A percentile compares a stretch with the other conserved stretches of the same genome.
Conservation (phyloP, 1,284 basidiomycete genomes). For the Leccinum olivaceoglutinosum region DNA sequence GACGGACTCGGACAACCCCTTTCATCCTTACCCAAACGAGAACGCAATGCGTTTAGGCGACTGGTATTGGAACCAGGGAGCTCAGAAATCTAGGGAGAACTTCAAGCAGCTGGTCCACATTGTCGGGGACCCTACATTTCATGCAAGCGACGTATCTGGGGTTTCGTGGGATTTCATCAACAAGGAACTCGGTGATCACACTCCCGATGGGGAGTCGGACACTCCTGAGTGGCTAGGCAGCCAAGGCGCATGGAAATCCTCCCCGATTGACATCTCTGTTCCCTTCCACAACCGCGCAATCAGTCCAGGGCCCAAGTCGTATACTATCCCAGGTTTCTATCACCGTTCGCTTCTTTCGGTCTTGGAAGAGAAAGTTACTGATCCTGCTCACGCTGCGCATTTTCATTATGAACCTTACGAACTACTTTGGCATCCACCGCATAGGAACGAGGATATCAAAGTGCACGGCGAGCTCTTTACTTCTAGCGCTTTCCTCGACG, state of each 20-base stretch:
- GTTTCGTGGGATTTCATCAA: neutral
- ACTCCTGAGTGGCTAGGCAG: neutral
- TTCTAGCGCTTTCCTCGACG: neutral
- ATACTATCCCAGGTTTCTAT: neutral
- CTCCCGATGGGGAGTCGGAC: neutral
- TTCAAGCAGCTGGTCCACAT: neutral
- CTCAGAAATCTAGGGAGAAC: neutral
- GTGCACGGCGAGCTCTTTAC: neutral
- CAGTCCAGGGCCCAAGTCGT: neutral
- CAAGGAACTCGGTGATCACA: neutral
- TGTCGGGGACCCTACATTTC: neutral
- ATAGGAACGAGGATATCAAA: neutral
- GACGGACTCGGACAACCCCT: neutral
- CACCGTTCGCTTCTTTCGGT: neutral
- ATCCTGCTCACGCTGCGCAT: neutral
- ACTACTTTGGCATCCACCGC: neutral
- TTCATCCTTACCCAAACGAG: slow-evolving; percentile 10
- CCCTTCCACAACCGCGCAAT: neutral
- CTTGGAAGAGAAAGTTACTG: neutral
- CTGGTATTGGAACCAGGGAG: slow-evolving; percentile 2
- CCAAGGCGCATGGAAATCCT: neutral
- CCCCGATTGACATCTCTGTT: neutral
- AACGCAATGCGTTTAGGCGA: neutral
- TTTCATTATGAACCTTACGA: neutral
- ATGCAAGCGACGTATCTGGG: neutral